A percentile compares a stretch with the other conserved stretches of the same genome.
Conservation (phyloP, 495 filamentous ascomycete genomes). For the Lichina pygmaea region DNA sequence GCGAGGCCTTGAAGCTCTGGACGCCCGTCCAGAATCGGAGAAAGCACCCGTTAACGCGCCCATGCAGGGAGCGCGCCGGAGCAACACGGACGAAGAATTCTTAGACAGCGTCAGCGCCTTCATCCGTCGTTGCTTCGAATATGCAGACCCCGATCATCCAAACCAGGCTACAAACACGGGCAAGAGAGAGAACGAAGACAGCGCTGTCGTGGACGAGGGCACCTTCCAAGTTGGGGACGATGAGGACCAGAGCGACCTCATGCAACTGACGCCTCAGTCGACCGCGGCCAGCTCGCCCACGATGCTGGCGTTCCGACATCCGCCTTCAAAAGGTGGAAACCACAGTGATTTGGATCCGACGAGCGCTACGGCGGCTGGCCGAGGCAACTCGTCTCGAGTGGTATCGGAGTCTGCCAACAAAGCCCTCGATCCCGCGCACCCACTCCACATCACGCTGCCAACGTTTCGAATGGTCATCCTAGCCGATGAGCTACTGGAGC, state of each 20-base stretch:
- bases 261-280: conserved; percentile 18
- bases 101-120: conserved; percentile 81
- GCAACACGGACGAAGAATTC: conserved; percentile 49
- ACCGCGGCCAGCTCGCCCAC: background rate
- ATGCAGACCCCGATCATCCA: conserved; percentile 76
- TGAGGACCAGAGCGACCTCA: conserved; percentile 41
- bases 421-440: conserved; percentile 75
- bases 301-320: background rate
- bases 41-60: conserved; percentile 8
- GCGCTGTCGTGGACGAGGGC: conserved; percentile 13
- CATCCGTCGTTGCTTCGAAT: conserved; percentile 90
- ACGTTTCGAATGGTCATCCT: conserved; percentile 98
- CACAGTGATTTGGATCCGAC: background rate
- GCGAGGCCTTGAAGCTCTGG: conserved; percentile 37
- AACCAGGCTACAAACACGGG: conserved; percentile 11
- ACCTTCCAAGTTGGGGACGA: conserved; percentile 64
- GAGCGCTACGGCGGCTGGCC: background rate
- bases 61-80: conserved; percentile 10
- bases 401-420: conserved; percentile 44
- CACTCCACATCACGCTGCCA: conserved; percentile 83
- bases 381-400: conserved; percentile 15
- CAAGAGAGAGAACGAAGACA: conserved; percentile 3
- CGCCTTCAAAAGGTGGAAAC: background rate
- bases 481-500: conserved; percentile 80
- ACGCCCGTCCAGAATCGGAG: conserved; percentile 8